phyloP scores from a whole-genome alignment of 371 early-diverging fungal genomes.

The Mucor velutinosus region DNA sequence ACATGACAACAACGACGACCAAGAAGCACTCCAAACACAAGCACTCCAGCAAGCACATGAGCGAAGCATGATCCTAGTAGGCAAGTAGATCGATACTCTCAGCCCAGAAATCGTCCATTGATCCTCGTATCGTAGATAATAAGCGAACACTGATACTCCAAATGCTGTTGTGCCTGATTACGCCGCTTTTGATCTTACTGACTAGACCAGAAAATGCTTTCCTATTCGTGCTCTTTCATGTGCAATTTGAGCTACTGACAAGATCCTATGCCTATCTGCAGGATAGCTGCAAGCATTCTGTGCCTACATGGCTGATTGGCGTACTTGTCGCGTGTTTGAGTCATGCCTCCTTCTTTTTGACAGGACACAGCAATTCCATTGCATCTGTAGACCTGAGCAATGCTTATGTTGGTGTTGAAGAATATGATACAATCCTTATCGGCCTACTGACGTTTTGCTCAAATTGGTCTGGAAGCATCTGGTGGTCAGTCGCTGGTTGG shows the following conservation, averaged over 20 bases:
- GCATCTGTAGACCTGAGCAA: slow-evolving; percentile 79
- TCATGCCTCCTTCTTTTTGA: slow-evolving; percentile 65
- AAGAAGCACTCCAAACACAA: neutral
- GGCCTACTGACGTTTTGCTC: slow-evolving; percentile 69
- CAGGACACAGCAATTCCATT: slow-evolving; percentile 80
- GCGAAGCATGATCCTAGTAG: neutral
- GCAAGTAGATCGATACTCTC: neutral
- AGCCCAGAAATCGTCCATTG: neutral
- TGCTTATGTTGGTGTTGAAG: slow-evolving; percentile 75
- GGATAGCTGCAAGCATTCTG: neutral
- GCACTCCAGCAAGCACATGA: neutral
- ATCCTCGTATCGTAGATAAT: slow-evolving; percentile 5
- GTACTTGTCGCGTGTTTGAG: slow-evolving; percentile 33
- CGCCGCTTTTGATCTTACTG: slow-evolving; percentile 62
- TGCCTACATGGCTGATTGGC: slow-evolving; percentile 30
- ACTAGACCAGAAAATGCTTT: slow-evolving; percentile 63
- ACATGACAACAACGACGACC: neutral
- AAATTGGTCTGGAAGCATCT: slow-evolving; percentile 76
- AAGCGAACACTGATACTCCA: slow-evolving; percentile 21
- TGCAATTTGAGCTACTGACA: slow-evolving; percentile 49
- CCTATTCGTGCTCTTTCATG: slow-evolving; percentile 58
- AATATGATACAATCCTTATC: slow-evolving; percentile 62
- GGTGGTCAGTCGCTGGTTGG: slow-evolving; percentile 65
- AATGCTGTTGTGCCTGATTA: slow-evolving; percentile 32
- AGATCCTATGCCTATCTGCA: slow-evolving; percentile 33